Percentiles rank a stretch among this genome's conserved stretches.
Evolutionary conservation across 345 rosid genomes (phyloP).

Genomic region (Eucalyptus pauciflora): DNA sequence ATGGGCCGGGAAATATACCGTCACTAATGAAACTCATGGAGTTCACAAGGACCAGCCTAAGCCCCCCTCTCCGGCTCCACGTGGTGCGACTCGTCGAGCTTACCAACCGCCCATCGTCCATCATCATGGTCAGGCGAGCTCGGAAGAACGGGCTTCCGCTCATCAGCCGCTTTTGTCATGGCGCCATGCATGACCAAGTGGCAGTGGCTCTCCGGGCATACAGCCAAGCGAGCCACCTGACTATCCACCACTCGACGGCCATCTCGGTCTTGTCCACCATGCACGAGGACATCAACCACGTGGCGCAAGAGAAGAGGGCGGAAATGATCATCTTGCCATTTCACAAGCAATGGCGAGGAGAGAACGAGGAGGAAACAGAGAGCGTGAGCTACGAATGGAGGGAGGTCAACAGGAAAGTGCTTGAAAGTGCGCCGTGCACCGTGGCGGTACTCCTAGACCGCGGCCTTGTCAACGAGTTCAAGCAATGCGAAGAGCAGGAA

Average conservation of each 20-base stretch:
- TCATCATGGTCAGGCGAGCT: constrained; percentile 57
- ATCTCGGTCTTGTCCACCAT: constrained; percentile 53
- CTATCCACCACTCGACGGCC: constrained; percentile 47
- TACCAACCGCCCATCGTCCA: constrained; percentile 69
- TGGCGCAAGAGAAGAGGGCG: constrained; percentile 57
- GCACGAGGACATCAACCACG: constrained; percentile 78
- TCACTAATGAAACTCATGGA: constrained; percentile 56
- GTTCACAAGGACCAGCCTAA: constrained; percentile 44
- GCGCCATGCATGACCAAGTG: constrained; percentile 47
- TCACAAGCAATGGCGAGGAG: constrained; percentile 56
- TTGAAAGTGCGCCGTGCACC: constrained; percentile 57
- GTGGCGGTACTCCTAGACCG: constrained; percentile 78
- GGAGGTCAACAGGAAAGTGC: constrained; percentile 53
- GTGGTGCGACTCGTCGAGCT: constrained; percentile 72
- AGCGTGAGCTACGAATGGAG: constrained; percentile 76
- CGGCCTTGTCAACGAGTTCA: constrained; percentile 45
- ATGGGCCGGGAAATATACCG: constrained; percentile 52
- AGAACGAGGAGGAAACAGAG: constrained; percentile 9
- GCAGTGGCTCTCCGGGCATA: constrained; percentile 57
- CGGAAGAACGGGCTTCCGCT: constrained; percentile 64
- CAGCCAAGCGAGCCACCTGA: constrained; percentile 50
- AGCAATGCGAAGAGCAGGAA: constrained; percentile 1
- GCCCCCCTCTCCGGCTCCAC: constrained; percentile 41
- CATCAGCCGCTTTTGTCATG: constrained; percentile 35
- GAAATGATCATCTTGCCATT: constrained; percentile 62